Evolutionary conservation across 768 basidiomycete species (phyloP), one percentile per base, ranked within the genome.

Genomic region (Boletellus sp.): DNA sequence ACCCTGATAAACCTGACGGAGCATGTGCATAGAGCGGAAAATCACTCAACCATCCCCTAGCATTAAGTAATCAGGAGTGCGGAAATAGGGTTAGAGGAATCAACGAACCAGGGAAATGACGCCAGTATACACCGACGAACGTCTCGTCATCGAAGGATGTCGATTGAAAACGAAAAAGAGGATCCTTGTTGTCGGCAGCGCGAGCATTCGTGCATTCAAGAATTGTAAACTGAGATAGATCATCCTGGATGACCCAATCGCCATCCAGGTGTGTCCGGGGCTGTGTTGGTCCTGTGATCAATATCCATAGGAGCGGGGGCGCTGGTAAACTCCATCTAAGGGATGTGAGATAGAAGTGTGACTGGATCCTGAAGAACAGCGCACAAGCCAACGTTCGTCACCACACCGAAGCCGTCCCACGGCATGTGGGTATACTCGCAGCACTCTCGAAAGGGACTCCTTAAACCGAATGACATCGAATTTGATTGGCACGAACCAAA

Each of bases 1-100:
- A n/a, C 52, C 59, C 47, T 67, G 66, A 45, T 70, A 70, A n/a
- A 51, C 48, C 10, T 61, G 54, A 16, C 70, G 70, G 10, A 70
- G 53, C 1, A 39, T 37, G 24, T 57, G 57, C 69, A 64, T 69
- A 41, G 69, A 66, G 16, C 58, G 63, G n/a, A 52, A 50, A 2
- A 70, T 38, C 16, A 55, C 39, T 8, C 57, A 47, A 2, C 60
- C 67, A 28, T 71, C 70, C 11, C 70, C 70, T 69, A 33, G 20
- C 13, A 17, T n/a, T 36, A 11, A 32, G 19, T 9, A 2, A 32
- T 58, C 17, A 58, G 36, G 32, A 20, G 10, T 0, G 13, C n/a
- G n/a, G 10, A 16, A 15, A 31, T 20, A 7, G 6, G 2, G 34
- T 31, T 12, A 38, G 7, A 4, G n/a, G 31, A 47, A 38, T 13